Percentiles rank a stretch among this genome's conserved stretches.
Conservation (phyloP, 805 yeast genomes). For the Priceomyces fermenticarens region DNA sequence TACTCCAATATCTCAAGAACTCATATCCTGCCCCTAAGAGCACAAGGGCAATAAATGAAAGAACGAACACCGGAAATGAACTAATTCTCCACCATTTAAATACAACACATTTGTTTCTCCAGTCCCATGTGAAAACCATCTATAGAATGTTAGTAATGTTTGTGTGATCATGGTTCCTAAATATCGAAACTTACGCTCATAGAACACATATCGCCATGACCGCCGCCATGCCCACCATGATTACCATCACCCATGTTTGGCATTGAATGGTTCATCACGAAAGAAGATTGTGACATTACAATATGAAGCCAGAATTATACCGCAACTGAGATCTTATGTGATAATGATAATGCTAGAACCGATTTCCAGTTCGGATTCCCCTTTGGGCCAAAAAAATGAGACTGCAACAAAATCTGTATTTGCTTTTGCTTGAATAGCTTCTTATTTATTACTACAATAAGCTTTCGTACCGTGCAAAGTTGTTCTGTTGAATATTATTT, state of each 20-base stretch:
- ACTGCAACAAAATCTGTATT: no score
- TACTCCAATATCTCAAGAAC: constrained; percentile 35
- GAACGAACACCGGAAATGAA: constrained; percentile 46
- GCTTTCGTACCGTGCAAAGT: no score
- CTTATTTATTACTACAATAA: no score
- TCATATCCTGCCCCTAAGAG: constrained; percentile 59
- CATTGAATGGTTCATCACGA: constrained; percentile 17
- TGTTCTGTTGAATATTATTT: no score
- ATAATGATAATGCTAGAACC: no score
- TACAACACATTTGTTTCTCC: constrained; percentile 67
- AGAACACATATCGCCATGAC: constrained; percentile 41
- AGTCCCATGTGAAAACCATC: constrained; percentile 81
- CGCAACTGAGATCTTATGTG: no score
- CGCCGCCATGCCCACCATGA: constrained; percentile 7
- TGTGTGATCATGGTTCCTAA: neutral
- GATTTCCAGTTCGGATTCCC: no score
- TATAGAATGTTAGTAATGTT: constrained; percentile 3
- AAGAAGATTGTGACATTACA: neutral
- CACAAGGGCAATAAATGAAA: constrained; percentile 50
- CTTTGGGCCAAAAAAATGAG: no score
- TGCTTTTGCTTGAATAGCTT: no score
- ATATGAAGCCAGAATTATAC: no score
- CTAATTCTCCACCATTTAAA: constrained; percentile 79
- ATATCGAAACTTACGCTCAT: constrained; percentile 43
- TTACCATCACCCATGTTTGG: constrained; percentile 16